These are phyloP conservation scores for Camellia granthamiana DNA, from an alignment of 148 eudicot species.

Conservation along the genomic window DNA sequence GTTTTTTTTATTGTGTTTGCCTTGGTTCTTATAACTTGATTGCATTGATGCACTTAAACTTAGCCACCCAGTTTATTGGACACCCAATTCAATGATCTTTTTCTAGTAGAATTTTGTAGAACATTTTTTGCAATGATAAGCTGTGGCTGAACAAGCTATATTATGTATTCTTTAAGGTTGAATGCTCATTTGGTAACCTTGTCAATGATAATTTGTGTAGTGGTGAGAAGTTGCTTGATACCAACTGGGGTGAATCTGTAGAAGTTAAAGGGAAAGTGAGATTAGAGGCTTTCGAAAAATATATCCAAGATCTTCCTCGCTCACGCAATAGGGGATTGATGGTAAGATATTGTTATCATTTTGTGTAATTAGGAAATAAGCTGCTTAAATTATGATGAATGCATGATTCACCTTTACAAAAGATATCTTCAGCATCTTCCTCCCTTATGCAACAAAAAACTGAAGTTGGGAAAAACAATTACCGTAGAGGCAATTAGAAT, in stretches of 20 bases:
- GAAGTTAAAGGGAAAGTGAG: slow-evolving; percentile 86
- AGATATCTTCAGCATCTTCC: neutral
- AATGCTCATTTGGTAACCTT: slow-evolving; percentile 25
- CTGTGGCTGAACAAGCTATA: neutral
- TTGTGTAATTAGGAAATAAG: slow-evolving; percentile 1
- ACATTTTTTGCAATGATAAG: slow-evolving; percentile 1
- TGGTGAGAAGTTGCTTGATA: slow-evolving; percentile 77
- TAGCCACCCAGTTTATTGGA: neutral
- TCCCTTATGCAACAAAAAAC: neutral
- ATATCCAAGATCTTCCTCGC: slow-evolving; percentile 82
- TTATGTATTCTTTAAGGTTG: slow-evolving; percentile 2
- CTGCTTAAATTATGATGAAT: neutral
- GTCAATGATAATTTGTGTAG: slow-evolving; percentile 45
- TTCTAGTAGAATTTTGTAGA: neutral
- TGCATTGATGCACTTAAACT: neutral
- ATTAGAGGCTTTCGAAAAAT: slow-evolving; percentile 81
- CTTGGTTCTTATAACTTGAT: neutral
- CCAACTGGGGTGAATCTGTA: slow-evolving; percentile 59
- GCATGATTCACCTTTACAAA: slow-evolving; percentile 6
- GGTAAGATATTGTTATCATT: slow-evolving; percentile 46
- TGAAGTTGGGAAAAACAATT: neutral
- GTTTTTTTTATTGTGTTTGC: neutral
- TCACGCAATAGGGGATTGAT: slow-evolving; percentile 78
- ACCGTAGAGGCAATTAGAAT: neutral
- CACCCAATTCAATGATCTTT: neutral